These are phyloP conservation scores for Claviceps sp. DNA, from an alignment of 2,329 filamentous ascomycete species.

Conservation along the genomic window DNA sequence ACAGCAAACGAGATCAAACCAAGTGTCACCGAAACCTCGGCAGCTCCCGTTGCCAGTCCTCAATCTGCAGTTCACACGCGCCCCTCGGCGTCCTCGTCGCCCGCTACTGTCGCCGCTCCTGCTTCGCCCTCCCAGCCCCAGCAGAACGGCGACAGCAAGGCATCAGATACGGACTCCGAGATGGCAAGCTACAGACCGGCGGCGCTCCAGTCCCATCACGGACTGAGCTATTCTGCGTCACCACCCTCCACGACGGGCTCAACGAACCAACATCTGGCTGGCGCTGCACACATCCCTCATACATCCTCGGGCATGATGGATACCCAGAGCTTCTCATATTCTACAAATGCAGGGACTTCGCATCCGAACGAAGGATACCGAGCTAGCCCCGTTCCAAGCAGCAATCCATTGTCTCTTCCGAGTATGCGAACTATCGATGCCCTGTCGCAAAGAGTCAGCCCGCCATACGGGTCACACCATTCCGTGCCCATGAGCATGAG, in stretches of 20 bases:
- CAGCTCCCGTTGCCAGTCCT: slow-evolving; percentile 2
- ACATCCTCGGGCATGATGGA: slow-evolving; percentile 11
- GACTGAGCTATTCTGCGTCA: slow-evolving; percentile 14
- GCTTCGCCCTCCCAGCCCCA: slow-evolving; percentile 9
- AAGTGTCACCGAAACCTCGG: not conserved
- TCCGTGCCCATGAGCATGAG: slow-evolving; percentile 24
- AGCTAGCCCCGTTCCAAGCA: slow-evolving; percentile 15
- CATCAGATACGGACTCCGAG: slow-evolving; percentile 16
- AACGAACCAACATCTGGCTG: slow-evolving; percentile 4
- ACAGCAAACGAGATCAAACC: not conserved
- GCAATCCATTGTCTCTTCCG: slow-evolving; percentile 20
- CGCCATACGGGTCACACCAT: slow-evolving; percentile 17
- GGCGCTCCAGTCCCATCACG: slow-evolving; percentile 10
- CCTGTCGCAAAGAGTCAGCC: slow-evolving; percentile 14
- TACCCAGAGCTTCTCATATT: slow-evolving; percentile 19
- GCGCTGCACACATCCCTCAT: slow-evolving; percentile 7
- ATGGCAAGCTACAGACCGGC: slow-evolving; percentile 20
- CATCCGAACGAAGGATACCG: slow-evolving; percentile 18
- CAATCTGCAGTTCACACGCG: slow-evolving; percentile 1
- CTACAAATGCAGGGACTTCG: slow-evolving; percentile 12
- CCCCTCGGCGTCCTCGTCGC: slow-evolving; percentile 7
- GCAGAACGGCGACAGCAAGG: slow-evolving; percentile 20
- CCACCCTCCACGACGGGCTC: slow-evolving; percentile 5
- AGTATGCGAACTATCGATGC: slow-evolving; percentile 29
- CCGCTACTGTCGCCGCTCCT: slow-evolving; percentile 7